Conservation (phyloP, 148 eudicot genomes). For the Rhododendron griersonianum region DNA sequence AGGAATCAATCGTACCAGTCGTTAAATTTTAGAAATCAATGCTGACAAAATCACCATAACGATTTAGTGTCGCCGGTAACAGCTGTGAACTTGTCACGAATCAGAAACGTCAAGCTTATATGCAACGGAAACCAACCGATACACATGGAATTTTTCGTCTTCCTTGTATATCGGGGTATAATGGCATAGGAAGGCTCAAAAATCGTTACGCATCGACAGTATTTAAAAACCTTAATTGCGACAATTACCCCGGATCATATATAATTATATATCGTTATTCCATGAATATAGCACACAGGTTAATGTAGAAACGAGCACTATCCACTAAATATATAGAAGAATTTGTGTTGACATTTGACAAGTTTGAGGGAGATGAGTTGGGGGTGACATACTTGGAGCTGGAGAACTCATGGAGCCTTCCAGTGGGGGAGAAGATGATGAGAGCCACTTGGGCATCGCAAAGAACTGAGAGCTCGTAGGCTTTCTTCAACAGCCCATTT, state of each 20-base stretch:
- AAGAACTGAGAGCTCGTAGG: constrained; percentile 24
- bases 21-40: too few relatives aligned
- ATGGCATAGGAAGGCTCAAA: too few relatives aligned
- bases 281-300: background rate
- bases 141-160: too few relatives aligned
- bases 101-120: too few relatives aligned
- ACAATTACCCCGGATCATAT: background rate
- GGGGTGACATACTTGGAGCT: constrained; percentile 21
- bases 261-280: background rate
- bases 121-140: too few relatives aligned
- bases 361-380: background rate
- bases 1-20: too few relatives aligned
- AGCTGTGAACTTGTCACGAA: too few relatives aligned
- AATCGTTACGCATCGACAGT: too few relatives aligned
- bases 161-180: too few relatives aligned
- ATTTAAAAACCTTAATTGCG: too few relatives aligned
- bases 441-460: constrained; percentile 28
- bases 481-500: constrained; percentile 25
- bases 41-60: too few relatives aligned
- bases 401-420: constrained; percentile 21
- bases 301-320: background rate
- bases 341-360: background rate
- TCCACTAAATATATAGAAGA: background rate
- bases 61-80: too few relatives aligned
- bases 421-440: constrained; percentile 24